Evolutionary conservation across 352 stramenopile genomes (phyloP).

Genomic region (Hyaloperonospora brassicae): DNA sequence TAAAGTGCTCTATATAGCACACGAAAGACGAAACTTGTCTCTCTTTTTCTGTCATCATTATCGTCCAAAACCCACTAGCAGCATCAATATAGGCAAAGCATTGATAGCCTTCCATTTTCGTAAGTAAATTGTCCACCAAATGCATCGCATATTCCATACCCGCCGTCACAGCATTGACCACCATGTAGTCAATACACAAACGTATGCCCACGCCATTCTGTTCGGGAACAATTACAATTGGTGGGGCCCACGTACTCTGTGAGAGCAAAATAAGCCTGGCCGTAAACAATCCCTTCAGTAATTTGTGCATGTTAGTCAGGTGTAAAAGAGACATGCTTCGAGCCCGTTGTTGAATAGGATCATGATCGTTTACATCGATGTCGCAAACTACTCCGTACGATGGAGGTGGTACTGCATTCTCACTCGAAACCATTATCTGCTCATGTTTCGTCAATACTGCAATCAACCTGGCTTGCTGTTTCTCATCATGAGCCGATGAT

Average conservation of each 20-base stretch:
- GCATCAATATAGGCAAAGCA: not conserved
- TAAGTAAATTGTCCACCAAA: not conserved
- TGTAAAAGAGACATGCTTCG: not conserved
- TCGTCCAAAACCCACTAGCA: not conserved
- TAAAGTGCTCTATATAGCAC: not conserved
- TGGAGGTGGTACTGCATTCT: not conserved
- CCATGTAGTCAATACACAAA: not conserved
- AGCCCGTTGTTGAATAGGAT: not conserved
- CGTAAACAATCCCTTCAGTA: not conserved
- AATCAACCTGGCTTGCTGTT: no score
- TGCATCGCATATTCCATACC: not conserved
- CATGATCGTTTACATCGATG: not conserved
- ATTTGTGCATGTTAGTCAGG: not conserved
- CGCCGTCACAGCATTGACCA: not conserved
- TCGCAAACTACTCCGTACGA: not conserved
- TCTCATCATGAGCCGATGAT: no score
- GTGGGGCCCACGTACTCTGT: not conserved
- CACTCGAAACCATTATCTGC: not conserved
- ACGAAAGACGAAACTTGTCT: conserved; percentile 1
- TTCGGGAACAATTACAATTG: not conserved
- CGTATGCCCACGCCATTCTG: not conserved
- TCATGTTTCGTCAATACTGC: no score
- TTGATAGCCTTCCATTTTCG: not conserved
- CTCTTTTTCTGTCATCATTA: not conserved
- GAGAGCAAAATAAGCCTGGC: not conserved